Percentiles rank a stretch among this genome's conserved stretches.
Conservation (phyloP, 805 yeast genomes). For the Kluyveromyces siamensis region DNA sequence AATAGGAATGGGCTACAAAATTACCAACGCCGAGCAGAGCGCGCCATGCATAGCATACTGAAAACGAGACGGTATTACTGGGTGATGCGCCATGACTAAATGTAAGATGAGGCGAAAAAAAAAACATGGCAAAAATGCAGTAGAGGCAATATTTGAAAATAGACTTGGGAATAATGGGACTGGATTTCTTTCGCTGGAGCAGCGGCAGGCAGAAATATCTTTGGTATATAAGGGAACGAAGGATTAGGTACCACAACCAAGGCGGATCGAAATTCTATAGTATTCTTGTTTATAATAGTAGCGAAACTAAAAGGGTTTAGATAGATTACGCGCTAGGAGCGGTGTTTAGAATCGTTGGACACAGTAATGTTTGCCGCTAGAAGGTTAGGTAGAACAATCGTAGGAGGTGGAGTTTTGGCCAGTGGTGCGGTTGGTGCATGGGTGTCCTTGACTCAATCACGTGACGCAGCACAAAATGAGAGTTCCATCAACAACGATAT, state of each 20-base stretch:
- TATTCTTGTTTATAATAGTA: too few species aligned
- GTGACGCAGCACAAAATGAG: neutral
- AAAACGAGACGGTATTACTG: neutral
- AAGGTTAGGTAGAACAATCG: neutral
- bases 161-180: neutral
- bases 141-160: neutral
- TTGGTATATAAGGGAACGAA: neutral
- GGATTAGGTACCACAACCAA: neutral
- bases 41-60: neutral
- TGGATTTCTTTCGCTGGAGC: neutral
- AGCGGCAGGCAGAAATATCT: neutral
- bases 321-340: neutral
- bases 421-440: slow-evolving; percentile 7
- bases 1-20: too few species aligned
- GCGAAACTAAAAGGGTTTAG: neutral
- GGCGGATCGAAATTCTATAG: too few species aligned
- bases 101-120: neutral
- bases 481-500: slow-evolving; percentile 8
- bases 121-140: neutral
- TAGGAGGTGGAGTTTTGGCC: neutral
- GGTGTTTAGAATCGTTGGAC: neutral
- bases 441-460: slow-evolving; percentile 2
- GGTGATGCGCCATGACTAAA: neutral
- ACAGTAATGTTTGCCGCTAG: slow-evolving; percentile 2
- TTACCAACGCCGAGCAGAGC: neutral